These are phyloP conservation scores for Leonotis leonurus DNA, from an alignment of 257 asterid genomes.

Conservation along the genomic window DNA sequence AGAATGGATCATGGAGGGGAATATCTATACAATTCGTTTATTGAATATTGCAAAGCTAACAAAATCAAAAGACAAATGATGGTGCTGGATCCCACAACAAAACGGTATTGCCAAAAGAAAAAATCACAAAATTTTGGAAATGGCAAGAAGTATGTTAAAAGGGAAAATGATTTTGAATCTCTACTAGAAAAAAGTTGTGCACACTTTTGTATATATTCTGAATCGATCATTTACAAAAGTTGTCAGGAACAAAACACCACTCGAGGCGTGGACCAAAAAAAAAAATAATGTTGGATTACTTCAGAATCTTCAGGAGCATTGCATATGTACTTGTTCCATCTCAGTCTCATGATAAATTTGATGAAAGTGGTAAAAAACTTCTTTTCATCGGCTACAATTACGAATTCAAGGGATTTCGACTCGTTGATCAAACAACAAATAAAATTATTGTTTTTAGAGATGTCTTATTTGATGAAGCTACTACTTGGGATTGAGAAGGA, in stretches of 20 bases:
- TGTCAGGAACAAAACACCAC: background rate
- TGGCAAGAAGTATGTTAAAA: no score
- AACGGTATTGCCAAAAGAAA: conserved; percentile 4
- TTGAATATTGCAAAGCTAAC: background rate
- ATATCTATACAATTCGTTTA: background rate
- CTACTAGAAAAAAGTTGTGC: background rate
- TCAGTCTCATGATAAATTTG: no score
- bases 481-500: background rate
- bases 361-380: no score
- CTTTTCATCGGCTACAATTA: background rate
- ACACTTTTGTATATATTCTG: background rate
- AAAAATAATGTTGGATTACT: background rate
- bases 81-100: background rate
- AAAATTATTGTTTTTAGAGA: background rate
- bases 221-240: conserved; percentile 2
- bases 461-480: background rate
- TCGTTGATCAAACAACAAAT: background rate
- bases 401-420: background rate
- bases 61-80: background rate
- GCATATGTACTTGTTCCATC: no score
- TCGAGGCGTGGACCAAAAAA: background rate
- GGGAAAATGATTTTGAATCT: no score
- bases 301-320: background rate
- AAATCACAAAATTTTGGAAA: background rate
- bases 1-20: no score